Percentiles rank a stretch among this genome's conserved stretches.
Evolutionary conservation across 2,329 filamentous ascomycete species (phyloP).

Genomic region (Metarhizium rileyi): DNA sequence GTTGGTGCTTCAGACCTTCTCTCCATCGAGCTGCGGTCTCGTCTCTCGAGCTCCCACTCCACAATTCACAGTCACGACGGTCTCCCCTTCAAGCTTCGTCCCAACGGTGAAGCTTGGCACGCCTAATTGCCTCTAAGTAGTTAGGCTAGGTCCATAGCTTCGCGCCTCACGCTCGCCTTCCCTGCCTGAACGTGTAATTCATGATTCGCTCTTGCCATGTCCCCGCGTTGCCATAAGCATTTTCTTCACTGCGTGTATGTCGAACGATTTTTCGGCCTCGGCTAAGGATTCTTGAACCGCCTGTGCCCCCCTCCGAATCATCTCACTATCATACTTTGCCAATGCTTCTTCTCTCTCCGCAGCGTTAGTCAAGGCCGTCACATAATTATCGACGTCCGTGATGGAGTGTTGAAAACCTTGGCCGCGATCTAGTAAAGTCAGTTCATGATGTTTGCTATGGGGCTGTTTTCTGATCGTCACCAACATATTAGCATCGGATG

Average conservation of each 20-base stretch:
- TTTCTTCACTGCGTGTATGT: constrained; percentile 16
- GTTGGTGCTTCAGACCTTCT: too few species aligned
- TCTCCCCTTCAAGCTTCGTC: too few species aligned
- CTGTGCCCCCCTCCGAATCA: constrained; percentile 21
- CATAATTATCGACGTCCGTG: constrained; percentile 27
- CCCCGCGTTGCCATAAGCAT: constrained; percentile 24
- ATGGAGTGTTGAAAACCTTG: constrained; percentile 36
- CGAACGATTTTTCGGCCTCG: constrained; percentile 22
- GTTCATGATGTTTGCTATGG: background rate
- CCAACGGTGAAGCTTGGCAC: too few species aligned
- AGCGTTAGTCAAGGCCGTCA: constrained; percentile 19
- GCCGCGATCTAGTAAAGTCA: constrained; percentile 25
- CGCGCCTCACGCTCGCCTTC: too few species aligned
- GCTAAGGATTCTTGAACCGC: constrained; percentile 24
- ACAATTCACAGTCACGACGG: too few species aligned
- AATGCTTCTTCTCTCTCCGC: constrained; percentile 13
- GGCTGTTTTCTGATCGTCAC: constrained; percentile 1
- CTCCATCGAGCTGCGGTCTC: too few species aligned
- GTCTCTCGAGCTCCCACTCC: too few species aligned
- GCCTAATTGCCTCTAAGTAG: too few species aligned
- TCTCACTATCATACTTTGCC: constrained; percentile 20
- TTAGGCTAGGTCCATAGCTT: too few species aligned
- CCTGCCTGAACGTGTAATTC: too few species aligned
- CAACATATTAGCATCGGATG: constrained; percentile 35
- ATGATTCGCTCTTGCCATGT: constrained; percentile 11